Evolutionary conservation across 345 rosid species (phyloP).

Genomic region (Eucalyptus albens): DNA sequence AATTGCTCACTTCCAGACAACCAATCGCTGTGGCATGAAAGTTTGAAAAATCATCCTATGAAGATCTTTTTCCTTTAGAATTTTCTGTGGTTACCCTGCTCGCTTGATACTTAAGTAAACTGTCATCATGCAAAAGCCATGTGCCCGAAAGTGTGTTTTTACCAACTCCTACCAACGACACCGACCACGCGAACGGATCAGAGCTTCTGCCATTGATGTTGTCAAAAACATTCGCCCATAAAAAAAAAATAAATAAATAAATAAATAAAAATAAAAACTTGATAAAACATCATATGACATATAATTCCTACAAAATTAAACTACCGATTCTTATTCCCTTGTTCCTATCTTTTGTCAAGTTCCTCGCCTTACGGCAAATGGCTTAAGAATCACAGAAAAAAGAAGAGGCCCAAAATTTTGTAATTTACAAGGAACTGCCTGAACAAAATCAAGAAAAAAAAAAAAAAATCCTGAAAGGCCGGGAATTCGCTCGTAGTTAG

Average conservation of each 20-base stretch:
- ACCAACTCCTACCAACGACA: background rate
- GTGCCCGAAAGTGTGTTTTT: background rate
- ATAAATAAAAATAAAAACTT: too few species aligned
- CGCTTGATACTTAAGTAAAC: too few species aligned
- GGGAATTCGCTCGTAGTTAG: background rate
- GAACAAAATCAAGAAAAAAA: background rate
- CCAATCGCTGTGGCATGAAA: too few species aligned
- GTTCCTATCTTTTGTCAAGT: background rate
- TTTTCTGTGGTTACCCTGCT: too few species aligned
- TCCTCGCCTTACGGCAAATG: background rate
- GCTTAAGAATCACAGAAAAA: background rate
- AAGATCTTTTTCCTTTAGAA: too few species aligned
- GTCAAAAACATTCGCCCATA: background rate
- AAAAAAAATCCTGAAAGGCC: background rate
- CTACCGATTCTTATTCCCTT: background rate
- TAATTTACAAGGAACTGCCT: background rate
- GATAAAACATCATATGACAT: background rate
- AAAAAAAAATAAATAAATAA: background rate
- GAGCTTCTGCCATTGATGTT: background rate
- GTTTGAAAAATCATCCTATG: too few species aligned
- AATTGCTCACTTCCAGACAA: too few species aligned
- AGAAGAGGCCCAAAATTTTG: background rate
- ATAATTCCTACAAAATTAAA: background rate
- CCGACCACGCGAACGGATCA: background rate
- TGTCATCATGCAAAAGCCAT: too few species aligned